Base-by-base conservation (phyloP, 192 early-diverging fungal genomes). In the Glomus cerebriforme region DNA sequence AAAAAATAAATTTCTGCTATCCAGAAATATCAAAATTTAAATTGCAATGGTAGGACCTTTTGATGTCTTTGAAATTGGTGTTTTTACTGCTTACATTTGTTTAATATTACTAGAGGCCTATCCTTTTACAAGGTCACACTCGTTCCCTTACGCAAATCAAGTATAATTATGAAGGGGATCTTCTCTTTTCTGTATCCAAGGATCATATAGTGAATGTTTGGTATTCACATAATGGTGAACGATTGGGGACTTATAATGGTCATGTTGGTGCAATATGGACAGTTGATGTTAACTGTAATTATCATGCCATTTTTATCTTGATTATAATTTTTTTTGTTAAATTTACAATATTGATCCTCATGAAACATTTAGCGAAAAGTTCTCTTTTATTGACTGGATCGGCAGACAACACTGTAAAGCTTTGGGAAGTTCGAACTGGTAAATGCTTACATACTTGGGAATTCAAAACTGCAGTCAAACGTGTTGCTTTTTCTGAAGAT, bases 211-310 rank as follows among this genome's bases (percentile, higher is more conserved):
- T 94, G 60, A 96, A 93, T 79, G 93, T 95, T 62, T 99, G 98
- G 98, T 98, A 92, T 82, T 94, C 97, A 60, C 94, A 96, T 86
- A 99, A 97, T 83, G 98, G 98, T 77, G 98, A 99, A 88, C 92
- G 96, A 60, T 87, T 99, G 39, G 98, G 98, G 58, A 95, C 92
- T 49, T 96, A 94, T 81, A 86, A 93, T 60, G 98, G 98, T 32
- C 98, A 99, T 83, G 83, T 90, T 82, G 98, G 98, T 81, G 88
- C 96, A 73, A 88, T 98, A 75, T 99, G 98, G 98, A 92, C 95
- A 31, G 91, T 98, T 27, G 97, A 96, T 87, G 90, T 96, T 80
- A 96, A 95, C 85, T 90, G 94, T 92, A 86, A 76, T 71, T 39
- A 32, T 54, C 35, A 24, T 32, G 24, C 27, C 35, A 27, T 32